Base-by-base conservation (phyloP, 129 eudicot genomes). In the Pulicaria dysenterica region DNA sequence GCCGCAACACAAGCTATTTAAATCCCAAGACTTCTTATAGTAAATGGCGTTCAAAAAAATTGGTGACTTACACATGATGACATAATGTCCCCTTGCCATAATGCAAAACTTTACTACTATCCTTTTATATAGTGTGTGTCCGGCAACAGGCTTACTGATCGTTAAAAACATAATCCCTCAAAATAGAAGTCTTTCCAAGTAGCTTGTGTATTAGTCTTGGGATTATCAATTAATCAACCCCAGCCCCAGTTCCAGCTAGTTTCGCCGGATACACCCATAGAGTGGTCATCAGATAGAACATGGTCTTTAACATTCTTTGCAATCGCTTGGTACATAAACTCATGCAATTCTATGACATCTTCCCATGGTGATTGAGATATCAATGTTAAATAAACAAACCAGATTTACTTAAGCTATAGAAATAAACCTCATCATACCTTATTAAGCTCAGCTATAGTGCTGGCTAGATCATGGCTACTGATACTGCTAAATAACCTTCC, bases 401-500 rank as follows among this genome's bases (percentile, higher is more conserved):
- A 58, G 24, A 24, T 62, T 8, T 8, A 40, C 49, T 19, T 64
- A 60, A 63, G 63, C 41, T 51, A 13, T 36, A 61, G 14, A 48
- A 14, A 49, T 49, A 64, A 50, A 40, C 19, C 13, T 49, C 36
- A 58, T 10, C 15, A 17, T 60, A 91, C 97, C 97, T 91, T 85
- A 70, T 91, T 88, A 75, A 91, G 86, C 82, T 91, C 95, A 6
- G 73, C 76, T 39, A 91, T 91, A 9, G 85, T 73, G 75, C 70
- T 81, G 14, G 77, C 38, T 37, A 88, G 4, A 75, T 88, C 89
- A 78, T 80, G 77, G 75, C 77, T 56, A 64, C 79, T 40, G 45
- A 51, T 74, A 74, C 51, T 60, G 49, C 72, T 58, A 77, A 47
- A 69, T 9, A 59, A 69, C 45, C 76, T 77, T 68, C 40, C 48